phyloP scores from a whole-genome alignment of 2,329 filamentous ascomycete species.

The Neofusicoccum umdonicola region DNA sequence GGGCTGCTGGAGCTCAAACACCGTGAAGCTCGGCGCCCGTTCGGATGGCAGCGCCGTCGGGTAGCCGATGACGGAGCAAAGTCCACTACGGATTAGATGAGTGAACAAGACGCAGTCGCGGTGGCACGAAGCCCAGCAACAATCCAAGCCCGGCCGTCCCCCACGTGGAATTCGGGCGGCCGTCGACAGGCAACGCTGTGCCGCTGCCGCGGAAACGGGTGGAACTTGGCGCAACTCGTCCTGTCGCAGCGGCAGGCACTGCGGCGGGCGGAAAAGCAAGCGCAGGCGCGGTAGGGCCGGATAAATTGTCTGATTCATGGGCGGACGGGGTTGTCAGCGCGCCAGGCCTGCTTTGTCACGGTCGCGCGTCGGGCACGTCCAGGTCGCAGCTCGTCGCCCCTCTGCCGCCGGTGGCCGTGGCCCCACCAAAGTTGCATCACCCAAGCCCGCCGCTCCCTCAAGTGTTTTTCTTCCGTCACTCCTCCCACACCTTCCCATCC shows the following conservation, averaged over 20 bases:
- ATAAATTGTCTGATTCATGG: conserved; percentile 10
- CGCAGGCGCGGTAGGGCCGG: neutral
- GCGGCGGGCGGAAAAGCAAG: conserved; percentile 4
- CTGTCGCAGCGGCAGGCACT: neutral
- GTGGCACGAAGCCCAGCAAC: neutral
- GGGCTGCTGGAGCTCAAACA: conserved; percentile 11
- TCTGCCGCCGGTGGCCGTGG: conserved; percentile 1
- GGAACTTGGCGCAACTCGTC: neutral
- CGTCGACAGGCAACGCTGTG: neutral
- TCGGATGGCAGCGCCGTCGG: conserved; percentile 4
- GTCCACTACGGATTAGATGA: neutral
- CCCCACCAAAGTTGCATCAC: conserved; percentile 16
- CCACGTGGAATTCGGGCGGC: neutral
- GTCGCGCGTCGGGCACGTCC: neutral
- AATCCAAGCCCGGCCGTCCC: neutral
- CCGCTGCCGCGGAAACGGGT: neutral
- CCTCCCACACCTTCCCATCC: conserved; percentile 9
- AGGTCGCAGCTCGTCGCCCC: conserved; percentile 4
- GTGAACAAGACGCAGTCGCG: neutral
- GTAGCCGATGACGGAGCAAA: conserved; percentile 8
- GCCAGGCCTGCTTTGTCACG: conserved; percentile 8
- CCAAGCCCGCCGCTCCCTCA: conserved; percentile 11
- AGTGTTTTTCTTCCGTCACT: conserved; percentile 18
- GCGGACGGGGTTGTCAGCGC: conserved; percentile 8
- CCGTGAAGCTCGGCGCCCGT: conserved; percentile 8